A percentile compares a stretch with the other conserved stretches of the same genome.
Conservation (phyloP, 495 filamentous ascomycete species). For the Stereocaulon alpinum region DNA sequence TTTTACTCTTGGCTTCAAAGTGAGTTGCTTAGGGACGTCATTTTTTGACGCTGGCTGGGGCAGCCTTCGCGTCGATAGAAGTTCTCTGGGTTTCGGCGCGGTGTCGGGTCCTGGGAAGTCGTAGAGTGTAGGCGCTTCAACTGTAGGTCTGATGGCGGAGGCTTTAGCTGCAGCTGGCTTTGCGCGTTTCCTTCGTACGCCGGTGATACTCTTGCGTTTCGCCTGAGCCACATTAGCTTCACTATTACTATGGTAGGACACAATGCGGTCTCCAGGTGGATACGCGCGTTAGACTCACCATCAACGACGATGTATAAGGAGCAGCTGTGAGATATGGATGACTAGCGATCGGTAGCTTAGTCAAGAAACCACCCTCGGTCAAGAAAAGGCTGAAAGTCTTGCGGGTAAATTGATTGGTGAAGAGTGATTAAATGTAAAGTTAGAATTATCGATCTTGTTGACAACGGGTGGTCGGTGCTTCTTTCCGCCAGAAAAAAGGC, state of each 20-base stretch:
- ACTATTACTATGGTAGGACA: background rate
- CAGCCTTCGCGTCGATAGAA: background rate
- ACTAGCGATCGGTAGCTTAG: too few relatives aligned
- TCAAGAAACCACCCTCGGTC: too few relatives aligned
- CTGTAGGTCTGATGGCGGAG: background rate
- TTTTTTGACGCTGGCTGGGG: background rate
- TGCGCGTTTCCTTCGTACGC: slow-evolving; percentile 8
- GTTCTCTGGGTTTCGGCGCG: background rate
- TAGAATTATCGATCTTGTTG: background rate
- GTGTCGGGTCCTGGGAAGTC: background rate
- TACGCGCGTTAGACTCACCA: background rate
- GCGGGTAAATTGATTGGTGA: background rate
- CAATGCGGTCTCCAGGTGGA: background rate
- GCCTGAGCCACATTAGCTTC: slow-evolving; percentile 5
- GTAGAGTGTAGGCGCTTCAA: background rate
- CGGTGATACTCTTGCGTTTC: slow-evolving; percentile 20
- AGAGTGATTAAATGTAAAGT: background rate
- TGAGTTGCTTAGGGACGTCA: background rate
- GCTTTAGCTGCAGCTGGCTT: background rate
- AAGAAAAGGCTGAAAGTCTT: too few relatives aligned
- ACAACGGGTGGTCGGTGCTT: background rate
- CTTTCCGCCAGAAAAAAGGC: slow-evolving; percentile 3
- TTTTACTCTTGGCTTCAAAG: slow-evolving; percentile 33
- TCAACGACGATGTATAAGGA: background rate
- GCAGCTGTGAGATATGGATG: too few relatives aligned